These are phyloP conservation scores for Nyctanthes arbortristis DNA, from an alignment of 257 asterid genomes.

Conservation along the genomic window DNA sequence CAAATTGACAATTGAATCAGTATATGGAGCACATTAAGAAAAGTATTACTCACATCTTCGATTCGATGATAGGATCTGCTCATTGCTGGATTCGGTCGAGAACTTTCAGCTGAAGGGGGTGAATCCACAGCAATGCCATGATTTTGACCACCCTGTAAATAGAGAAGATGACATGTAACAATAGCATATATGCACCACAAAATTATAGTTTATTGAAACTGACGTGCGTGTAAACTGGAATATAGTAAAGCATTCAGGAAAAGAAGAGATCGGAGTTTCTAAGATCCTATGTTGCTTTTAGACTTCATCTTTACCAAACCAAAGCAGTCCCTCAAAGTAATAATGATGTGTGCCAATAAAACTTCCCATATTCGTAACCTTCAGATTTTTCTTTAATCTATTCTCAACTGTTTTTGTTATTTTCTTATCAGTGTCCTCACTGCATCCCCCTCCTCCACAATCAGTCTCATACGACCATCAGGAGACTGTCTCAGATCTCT, in stretches of 20 bases:
- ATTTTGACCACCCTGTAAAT: slow-evolving; percentile 54
- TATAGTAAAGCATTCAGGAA: not conserved
- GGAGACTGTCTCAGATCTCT: not conserved
- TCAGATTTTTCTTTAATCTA: not conserved
- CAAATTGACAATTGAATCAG: slow-evolving; percentile 2
- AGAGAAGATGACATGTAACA: slow-evolving; percentile 23
- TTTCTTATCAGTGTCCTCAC: not conserved
- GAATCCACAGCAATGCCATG: slow-evolving; percentile 45
- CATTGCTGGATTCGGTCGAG: slow-evolving; percentile 37
- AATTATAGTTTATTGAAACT: not conserved
- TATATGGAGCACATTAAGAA: slow-evolving; percentile 11
- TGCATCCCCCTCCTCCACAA: not conserved
- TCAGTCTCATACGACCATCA: not conserved
- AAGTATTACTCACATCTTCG: slow-evolving; percentile 49
- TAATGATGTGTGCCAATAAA: too few species aligned
- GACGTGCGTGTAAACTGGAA: not conserved
- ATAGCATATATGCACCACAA: not conserved
- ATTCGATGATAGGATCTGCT: slow-evolving; percentile 39
- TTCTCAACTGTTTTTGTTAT: not conserved
- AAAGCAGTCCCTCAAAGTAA: not conserved
- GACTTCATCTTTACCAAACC: not conserved
- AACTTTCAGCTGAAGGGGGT: slow-evolving; percentile 42
- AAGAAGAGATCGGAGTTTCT: not conserved
- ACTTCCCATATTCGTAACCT: not conserved
- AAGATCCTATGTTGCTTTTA: not conserved